These are phyloP conservation scores for Aethionema arabicum DNA, from an alignment of 345 rosid species.

Conservation along the genomic window DNA sequence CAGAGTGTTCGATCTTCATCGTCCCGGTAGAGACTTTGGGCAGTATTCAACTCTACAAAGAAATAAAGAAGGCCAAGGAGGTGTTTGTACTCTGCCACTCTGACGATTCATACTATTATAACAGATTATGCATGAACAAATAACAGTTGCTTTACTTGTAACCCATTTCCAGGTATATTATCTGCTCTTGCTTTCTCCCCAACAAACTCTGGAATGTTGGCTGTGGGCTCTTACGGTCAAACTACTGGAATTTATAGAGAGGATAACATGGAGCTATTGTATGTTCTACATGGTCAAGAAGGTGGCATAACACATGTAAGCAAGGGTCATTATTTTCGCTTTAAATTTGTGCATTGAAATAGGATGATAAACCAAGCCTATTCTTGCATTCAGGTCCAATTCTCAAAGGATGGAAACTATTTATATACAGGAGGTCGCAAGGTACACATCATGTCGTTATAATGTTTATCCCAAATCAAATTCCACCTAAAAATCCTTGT, in stretches of 20 bases:
- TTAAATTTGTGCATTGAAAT: conserved; percentile 13
- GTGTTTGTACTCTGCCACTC: conserved; percentile 35
- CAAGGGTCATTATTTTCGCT: conserved; percentile 21
- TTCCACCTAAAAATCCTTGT: not conserved
- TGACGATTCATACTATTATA: not conserved
- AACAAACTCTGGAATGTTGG: conserved; percentile 75
- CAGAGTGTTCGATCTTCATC: conserved; percentile 87
- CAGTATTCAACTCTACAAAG: conserved; percentile 72
- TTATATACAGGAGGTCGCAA: conserved; percentile 90
- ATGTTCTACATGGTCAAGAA: conserved; percentile 92
- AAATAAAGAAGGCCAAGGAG: conserved; percentile 93
- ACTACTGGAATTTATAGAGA: conserved; percentile 86
- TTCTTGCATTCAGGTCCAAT: conserved; percentile 63
- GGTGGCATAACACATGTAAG: conserved; percentile 96
- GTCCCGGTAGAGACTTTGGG: conserved; percentile 89
- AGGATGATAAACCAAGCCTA: not conserved
- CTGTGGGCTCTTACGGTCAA: conserved; percentile 86
- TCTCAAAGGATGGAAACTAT: conserved; percentile 95
- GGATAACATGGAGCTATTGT: conserved; percentile 93
- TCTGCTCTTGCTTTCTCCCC: conserved; percentile 86
- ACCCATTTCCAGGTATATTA: conserved; percentile 61
- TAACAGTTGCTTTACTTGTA: conserved; percentile 19
- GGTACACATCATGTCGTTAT: conserved; percentile 39
- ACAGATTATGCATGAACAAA: not conserved
- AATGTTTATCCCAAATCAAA: not conserved